Evolutionary conservation across 345 rosid genomes (phyloP).

Genomic region (Dovyalis caffra): DNA sequence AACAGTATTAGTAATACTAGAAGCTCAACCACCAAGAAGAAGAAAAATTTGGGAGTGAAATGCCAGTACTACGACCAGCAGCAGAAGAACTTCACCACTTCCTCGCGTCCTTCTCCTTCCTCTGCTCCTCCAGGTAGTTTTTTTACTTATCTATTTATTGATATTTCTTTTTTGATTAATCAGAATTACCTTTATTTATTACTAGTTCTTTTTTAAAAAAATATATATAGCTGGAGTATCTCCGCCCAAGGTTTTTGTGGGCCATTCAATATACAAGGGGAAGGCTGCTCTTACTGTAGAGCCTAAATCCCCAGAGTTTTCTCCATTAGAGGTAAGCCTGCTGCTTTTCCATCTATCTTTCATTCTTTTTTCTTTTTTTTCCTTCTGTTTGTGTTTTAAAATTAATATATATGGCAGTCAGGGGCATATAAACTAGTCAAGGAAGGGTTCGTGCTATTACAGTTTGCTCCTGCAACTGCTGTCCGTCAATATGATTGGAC

Average conservation of each 20-base stretch:
- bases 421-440: constrained; percentile 71
- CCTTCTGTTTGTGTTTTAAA: not conserved
- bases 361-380: not conserved
- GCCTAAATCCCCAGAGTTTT: constrained; percentile 81
- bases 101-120: constrained; percentile 19
- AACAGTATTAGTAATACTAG: not conserved
- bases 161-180: not conserved
- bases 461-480: constrained; percentile 86
- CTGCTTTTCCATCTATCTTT: not conserved
- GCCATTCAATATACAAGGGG: constrained; percentile 91
- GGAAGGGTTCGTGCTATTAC: constrained; percentile 71
- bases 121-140: constrained; percentile 30
- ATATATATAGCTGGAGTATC: constrained; percentile 40
- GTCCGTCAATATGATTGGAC: constrained; percentile 86
- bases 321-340: constrained; percentile 54
- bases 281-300: constrained; percentile 87
- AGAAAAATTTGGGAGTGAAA: constrained; percentile 36
- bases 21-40: constrained; percentile 1
- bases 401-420: constrained; percentile 44
- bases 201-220: too few species aligned
- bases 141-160: not conserved
- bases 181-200: not conserved
- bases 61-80: constrained; percentile 49
- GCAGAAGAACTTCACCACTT: constrained; percentile 28
- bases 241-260: constrained; percentile 59